Conservation (phyloP, 2,329 filamentous ascomycete species). For the Pezicula carpinea region DNA sequence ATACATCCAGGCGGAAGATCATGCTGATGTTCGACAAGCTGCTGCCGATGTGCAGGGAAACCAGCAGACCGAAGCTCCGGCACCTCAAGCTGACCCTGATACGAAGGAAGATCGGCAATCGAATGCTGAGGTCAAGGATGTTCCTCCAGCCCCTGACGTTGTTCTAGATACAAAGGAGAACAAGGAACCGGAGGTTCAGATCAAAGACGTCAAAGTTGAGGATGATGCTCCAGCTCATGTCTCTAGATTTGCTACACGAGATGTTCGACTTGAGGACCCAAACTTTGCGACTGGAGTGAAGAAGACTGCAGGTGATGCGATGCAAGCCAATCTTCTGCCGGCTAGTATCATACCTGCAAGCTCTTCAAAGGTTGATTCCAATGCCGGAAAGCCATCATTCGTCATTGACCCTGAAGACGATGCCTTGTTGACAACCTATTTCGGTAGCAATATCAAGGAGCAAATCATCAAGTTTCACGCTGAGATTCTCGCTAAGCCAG, state of each 20-base stretch:
- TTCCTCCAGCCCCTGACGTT: too few relatives aligned
- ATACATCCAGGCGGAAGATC: too few relatives aligned
- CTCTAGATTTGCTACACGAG: background rate
- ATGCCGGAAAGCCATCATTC: constrained; percentile 18
- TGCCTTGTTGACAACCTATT: constrained; percentile 37
- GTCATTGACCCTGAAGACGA: constrained; percentile 39
- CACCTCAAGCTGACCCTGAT: too few relatives aligned
- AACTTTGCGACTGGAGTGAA: constrained; percentile 9
- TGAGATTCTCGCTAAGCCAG: constrained; percentile 46
- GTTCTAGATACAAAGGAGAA: too few relatives aligned
- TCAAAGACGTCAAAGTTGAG: background rate
- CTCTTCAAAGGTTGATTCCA: background rate
- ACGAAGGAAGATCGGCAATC: too few relatives aligned
- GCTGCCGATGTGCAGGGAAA: too few relatives aligned
- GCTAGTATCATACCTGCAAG: too few relatives aligned
- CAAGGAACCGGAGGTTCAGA: too few relatives aligned
- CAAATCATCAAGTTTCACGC: constrained; percentile 51
- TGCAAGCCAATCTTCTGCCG: too few relatives aligned
- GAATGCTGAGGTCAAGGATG: too few relatives aligned
- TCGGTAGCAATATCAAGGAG: constrained; percentile 44
- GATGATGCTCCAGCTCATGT: background rate
- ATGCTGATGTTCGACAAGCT: too few relatives aligned
- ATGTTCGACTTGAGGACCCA: background rate
- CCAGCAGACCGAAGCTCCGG: too few relatives aligned
- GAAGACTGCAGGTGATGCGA: constrained; percentile 3